These are phyloP conservation scores for Diutina sp. DNA, from an alignment of 1,139 yeast species.

Conservation along the genomic window DNA sequence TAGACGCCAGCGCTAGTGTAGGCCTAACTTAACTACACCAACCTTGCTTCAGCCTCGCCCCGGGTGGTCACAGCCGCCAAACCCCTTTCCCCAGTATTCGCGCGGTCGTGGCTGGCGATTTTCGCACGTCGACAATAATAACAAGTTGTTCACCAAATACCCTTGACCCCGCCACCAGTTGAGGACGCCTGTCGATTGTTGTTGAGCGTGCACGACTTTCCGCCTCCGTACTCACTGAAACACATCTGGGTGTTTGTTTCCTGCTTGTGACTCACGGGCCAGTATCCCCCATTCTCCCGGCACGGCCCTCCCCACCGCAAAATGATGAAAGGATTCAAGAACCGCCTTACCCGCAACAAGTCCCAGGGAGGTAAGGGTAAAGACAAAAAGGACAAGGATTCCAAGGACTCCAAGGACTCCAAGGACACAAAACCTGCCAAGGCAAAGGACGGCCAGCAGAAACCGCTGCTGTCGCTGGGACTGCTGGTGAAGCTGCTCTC, in stretches of 20 bases:
- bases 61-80: neutral
- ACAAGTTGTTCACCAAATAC: neutral
- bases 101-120: constrained; percentile 2
- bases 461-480: constrained; percentile 5
- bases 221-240: neutral
- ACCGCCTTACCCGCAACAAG: constrained; percentile 33
- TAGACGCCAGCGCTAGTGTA: no score
- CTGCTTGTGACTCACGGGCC: neutral
- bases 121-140: constrained; percentile 2
- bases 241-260: neutral
- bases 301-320: constrained; percentile 7
- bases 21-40: no score
- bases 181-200: neutral
- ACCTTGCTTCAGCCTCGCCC: no score
- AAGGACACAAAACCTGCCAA: constrained; percentile 4
- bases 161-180: neutral
- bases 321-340: constrained; percentile 41
- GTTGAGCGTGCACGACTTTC: neutral
- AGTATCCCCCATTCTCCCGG: neutral
- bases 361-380: constrained; percentile 23
- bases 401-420: constrained; percentile 8
- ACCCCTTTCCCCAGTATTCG: neutral
- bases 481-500: constrained; percentile 7
- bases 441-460: constrained; percentile 5
- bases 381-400: constrained; percentile 16